Base-by-base conservation (phyloP, 345 rosid genomes). In the Citrus maxima region DNA sequence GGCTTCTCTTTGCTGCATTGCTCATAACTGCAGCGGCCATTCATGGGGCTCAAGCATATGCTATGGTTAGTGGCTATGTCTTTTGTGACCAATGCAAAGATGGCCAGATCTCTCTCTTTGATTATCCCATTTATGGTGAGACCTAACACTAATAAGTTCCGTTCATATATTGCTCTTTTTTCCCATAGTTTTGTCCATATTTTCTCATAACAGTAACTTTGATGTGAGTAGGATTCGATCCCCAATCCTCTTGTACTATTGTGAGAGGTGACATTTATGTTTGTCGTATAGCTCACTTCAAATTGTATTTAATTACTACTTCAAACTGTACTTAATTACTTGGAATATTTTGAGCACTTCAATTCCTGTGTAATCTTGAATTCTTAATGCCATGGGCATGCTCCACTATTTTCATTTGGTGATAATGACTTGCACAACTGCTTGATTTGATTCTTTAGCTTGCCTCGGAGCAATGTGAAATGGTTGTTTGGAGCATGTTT, bases 11-110 rank as follows among this genome's bases (percentile, higher is more conserved):
- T 84, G 74, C 81, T 40, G 70, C 77, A 40, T 77, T 91, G 74
- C 78, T 91, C 68, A 30, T 91, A 80, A 77, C 92, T 75, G 85
- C 85, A 66, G 84, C 91, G 42, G 82, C 87, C 79, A 68, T 85
- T 70, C 81, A 84, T 88, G 90, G 85, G 63, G 74, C 87, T 42
- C 77, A 55, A 32, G 96, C 93, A 22, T 81, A 87, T 78, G 90
- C 93, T 34, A 75, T 88, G 55, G 97, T 93, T 64, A 81, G 87
- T 6, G 99, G 99, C 49, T 72, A 88, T 0, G 98, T 93, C 76
- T 88, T 89, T 85, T 93, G 99, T 72, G 97, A 95, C 86, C 97
- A 91, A 81, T 95, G 99, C 89, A 93, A 91, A 73, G 97, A 93
- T 80, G 99, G 97, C 60, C 87, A 88, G 40, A 76, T 32, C 64